Base-by-base conservation (phyloP, 352 stramenopile species). In the Phytophthora syringae region DNA sequence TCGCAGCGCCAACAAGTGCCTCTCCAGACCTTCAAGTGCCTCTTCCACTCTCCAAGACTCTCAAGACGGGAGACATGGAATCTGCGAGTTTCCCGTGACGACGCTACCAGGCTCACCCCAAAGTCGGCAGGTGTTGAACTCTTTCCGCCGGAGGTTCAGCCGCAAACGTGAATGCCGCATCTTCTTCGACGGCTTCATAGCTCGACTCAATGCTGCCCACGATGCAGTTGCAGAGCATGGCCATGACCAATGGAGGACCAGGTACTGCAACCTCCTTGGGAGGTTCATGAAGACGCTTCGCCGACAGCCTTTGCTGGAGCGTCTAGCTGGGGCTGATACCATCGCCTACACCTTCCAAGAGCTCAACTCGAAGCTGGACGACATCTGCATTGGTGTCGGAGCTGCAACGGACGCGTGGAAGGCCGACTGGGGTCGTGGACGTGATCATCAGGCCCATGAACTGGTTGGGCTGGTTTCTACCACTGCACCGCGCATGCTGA, bases 271-370 rank as follows among this genome's bases (percentile, higher is more conserved):
- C 13, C 7, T 54, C 20, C 15, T 56, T 16, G 40, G 27, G 21
- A 28, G 6, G 13, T 64, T 70, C 25, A 27, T 67, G 3, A 58
- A 49, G n/a, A n/a, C n/a, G n/a, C n/a, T 72, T 27, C 51, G 57
- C 28, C 25, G 7, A 18, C 34, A 40, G n/a, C 39, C 39, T 45
- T 22, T 67, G 30, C 40, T 72, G 12, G 24, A 56, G 30, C 58
- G 64, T 12, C 58, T 68, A 4, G 64, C 64, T n/a, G 59, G 28
- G 15, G 53, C 37, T 5, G 51, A 68, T 22, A 40, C 39, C 1
- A 37, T 60, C 37, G 52, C 64, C 2, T 45, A 22, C 18, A 42
- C 30, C 5, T 22, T 64, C n/a, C 28, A 12, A 16, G 57, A 59
- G 2, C 15, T 63, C 9, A 52, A 68, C 30, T 3, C 15, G 30